Percentiles rank a stretch among this genome's conserved stretches.
phyloP scores from a whole-genome alignment of 768 basidiomycete genomes.

The Leucosporidium scottii region DNA sequence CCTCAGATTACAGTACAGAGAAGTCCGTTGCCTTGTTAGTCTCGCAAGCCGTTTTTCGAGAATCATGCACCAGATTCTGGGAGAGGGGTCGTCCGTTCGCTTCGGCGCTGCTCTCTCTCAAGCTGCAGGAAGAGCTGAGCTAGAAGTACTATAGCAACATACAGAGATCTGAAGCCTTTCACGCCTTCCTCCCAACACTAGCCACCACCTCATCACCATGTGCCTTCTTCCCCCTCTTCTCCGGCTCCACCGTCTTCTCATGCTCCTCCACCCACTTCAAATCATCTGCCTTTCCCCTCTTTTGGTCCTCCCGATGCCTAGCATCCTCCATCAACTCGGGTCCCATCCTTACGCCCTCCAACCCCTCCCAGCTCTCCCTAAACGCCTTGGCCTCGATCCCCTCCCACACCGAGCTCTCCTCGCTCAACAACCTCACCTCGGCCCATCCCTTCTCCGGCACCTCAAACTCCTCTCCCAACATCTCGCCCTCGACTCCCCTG shows the following conservation, averaged over 20 bases:
- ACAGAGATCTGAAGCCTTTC: too few relatives aligned
- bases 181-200: too few relatives aligned
- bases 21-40: too few relatives aligned
- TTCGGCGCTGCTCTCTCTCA: too few relatives aligned
- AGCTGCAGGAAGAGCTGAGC: too few relatives aligned
- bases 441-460: slow-evolving; percentile 14
- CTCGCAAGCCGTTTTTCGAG: too few relatives aligned
- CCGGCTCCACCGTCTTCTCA: neutral
- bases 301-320: neutral
- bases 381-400: slow-evolving; percentile 17
- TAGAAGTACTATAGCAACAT: too few relatives aligned
- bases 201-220: too few relatives aligned
- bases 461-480: slow-evolving; percentile 30
- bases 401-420: slow-evolving; percentile 11
- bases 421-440: slow-evolving; percentile 15
- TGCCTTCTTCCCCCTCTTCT: too few relatives aligned
- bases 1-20: too few relatives aligned
- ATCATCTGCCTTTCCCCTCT: neutral
- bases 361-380: slow-evolving; percentile 2
- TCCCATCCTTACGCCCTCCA: slow-evolving; percentile 1
- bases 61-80: too few relatives aligned
- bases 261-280: neutral
- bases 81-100: too few relatives aligned
- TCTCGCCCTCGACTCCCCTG: slow-evolving; percentile 45
- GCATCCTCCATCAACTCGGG: neutral